Evolutionary conservation across 345 rosid species (phyloP).

Genomic region (Turnera subulata): DNA sequence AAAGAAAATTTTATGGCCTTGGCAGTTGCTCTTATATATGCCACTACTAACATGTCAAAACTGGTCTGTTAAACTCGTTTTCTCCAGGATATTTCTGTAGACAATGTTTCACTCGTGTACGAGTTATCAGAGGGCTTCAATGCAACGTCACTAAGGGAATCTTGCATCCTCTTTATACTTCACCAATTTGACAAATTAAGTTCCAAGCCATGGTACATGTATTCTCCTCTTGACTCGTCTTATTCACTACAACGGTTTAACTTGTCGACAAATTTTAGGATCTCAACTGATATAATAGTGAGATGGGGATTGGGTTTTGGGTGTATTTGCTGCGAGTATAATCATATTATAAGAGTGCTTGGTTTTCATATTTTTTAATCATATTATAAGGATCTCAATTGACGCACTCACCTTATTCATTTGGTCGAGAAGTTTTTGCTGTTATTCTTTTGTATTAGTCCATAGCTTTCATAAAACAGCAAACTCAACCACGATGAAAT

Average conservation of each 20-base stretch:
- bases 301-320: too few species aligned
- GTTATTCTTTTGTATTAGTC: neutral
- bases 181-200: constrained; percentile 51
- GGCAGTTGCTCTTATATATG: too few species aligned
- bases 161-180: constrained; percentile 60
- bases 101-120: constrained; percentile 53
- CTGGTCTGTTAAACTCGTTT: constrained; percentile 7
- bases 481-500: neutral
- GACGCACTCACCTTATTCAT: too few species aligned
- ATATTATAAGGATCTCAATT: too few species aligned
- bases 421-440: too few species aligned
- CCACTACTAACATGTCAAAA: too few species aligned
- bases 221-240: neutral
- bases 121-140: constrained; percentile 65
- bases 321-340: too few species aligned
- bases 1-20: too few species aligned
- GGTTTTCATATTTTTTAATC: too few species aligned
- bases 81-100: constrained; percentile 48
- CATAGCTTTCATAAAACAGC: neutral
- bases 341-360: too few species aligned
- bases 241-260: neutral
- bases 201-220: constrained; percentile 50
- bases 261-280: neutral
- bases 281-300: neutral
- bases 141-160: constrained; percentile 49